phyloP scores from a whole-genome alignment of 192 early-diverging fungal species.

The Linnemannia exigua region DNA sequence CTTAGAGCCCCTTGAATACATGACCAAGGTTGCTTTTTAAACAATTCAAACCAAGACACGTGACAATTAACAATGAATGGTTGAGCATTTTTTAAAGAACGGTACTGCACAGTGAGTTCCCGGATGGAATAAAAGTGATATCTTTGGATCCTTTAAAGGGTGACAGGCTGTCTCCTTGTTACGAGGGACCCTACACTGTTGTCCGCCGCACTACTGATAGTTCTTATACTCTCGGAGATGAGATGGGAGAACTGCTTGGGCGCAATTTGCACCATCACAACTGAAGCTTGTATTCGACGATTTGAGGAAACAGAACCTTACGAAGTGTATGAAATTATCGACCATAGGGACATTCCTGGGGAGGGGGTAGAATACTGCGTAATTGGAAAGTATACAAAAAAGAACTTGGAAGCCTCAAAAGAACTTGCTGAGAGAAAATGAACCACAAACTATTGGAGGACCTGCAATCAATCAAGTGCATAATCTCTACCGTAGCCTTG shows the following conservation, averaged over 20 bases:
- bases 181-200: slow-evolving; percentile 11
- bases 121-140: too few relatives aligned
- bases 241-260: background rate
- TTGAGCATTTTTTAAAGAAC: too few relatives aligned
- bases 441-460: slow-evolving; percentile 5
- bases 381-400: slow-evolving; percentile 11
- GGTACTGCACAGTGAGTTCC: too few relatives aligned
- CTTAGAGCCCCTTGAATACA: too few relatives aligned
- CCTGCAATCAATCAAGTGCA: background rate
- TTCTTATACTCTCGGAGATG: background rate
- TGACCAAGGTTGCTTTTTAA: too few relatives aligned
- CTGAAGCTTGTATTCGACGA: slow-evolving; percentile 8
- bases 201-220: slow-evolving; percentile 1
- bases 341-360: slow-evolving; percentile 7
- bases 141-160: slow-evolving; percentile 10
- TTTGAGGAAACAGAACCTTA: background rate
- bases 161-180: background rate
- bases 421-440: slow-evolving; percentile 15
- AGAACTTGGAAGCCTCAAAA: slow-evolving; percentile 9
- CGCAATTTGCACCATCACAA: slow-evolving; percentile 4
- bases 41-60: too few relatives aligned
- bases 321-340: slow-evolving; percentile 6
- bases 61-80: too few relatives aligned
- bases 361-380: slow-evolving; percentile 2
- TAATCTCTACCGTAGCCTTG: slow-evolving; percentile 7